Evolutionary conservation across 2,329 filamentous ascomycete species (phyloP), one percentile per base, ranked within the genome.

Genomic region (Catunica adiposa): DNA sequence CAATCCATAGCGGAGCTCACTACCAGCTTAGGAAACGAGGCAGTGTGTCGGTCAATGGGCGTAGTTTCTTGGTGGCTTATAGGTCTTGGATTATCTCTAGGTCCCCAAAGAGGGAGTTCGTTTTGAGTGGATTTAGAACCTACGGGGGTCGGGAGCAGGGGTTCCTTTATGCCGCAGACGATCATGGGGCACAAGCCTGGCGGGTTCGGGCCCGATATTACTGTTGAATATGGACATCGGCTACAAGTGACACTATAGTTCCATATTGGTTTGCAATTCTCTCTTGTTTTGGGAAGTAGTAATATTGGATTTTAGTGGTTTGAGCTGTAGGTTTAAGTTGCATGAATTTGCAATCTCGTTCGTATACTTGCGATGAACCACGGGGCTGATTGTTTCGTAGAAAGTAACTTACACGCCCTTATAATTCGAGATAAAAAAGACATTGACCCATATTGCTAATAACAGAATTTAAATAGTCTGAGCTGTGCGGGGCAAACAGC

Each of bases 311-410:
- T 44, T 44, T 44, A 22, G 15, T 17, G 40, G 40, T 8, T 17
- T 44, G 20, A 2, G 17, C 8, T 44, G 40, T 44, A n/a, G 40
- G 29, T 5, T 34, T 34, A 34, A 34, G 5, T 34, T 44, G 44
- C 44, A 48, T 48, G 23, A 48, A 48, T 48, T 25, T 48, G 17
- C 44, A 48, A 48, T 48, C 44, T 48, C 44, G 44, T 5, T 48
- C 44, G 11, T 20, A 25, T 14, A 48, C 20, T 48, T 48, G 44
- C 23, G 44, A 48, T 23, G 44, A 48, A 48, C 23, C 44, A 48
- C 11, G 17, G 44, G 22, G 8, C 44, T 2, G 11, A 8, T 48
- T 23, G 44, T 48, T 48, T 29, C 23, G 9, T 48, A 8, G n/a
- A 34, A 34, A n/a, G 15, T 25, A 11, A 25, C 20, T 25, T 23